Evolutionary conservation across 768 basidiomycete genomes (phyloP), one percentile per base, ranked within the genome.

Genomic region (Rhodotorula toruloides): DNA sequence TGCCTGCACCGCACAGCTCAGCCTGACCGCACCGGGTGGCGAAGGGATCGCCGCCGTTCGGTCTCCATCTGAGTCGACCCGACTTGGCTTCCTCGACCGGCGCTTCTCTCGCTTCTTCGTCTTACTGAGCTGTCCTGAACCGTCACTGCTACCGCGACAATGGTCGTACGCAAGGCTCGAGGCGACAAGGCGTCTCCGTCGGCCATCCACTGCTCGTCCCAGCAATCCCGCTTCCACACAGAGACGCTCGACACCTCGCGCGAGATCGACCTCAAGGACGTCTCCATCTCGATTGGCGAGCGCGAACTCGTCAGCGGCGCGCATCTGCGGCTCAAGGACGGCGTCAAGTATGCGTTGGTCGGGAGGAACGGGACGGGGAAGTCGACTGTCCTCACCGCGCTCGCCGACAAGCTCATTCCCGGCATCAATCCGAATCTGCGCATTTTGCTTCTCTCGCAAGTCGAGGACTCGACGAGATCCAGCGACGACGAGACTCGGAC

Each of bases 201-300:
- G n/a, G n/a, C n/a, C n/a, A 55, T 66, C 47, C 25, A 37, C 19
- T 58, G 52, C 42, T 63, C 56, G 22, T 58, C 71, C 3, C 67
- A 67, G 32, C 67, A 74, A 16, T 58, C 59, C 21, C 63, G 74
- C 19, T 79, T 78, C 58, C 73, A 78, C 63, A 46, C 70, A 12
- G 75, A 73, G 6, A 76, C 76, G 16, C 70, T 77, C 44, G 74
- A 74, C 37, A 67, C 74, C 0, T 67, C 61, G 12, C 59, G 57
- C 36, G 78, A 84, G 65, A 79, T 86, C 44, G 85, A 86, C 65
- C 76, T 86, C 29, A 81, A 83, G 52, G 81, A 79, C 52, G 81
- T 87, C 14, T 80, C 78, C 32, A 77, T 86, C 39, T 76, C 81
- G 22, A 78, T 86, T 13, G 82, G 82, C 39, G 77, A 81, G 48